Conservation (phyloP, 495 filamentous ascomycete species). For the Aspergillus olivimuriae region DNA sequence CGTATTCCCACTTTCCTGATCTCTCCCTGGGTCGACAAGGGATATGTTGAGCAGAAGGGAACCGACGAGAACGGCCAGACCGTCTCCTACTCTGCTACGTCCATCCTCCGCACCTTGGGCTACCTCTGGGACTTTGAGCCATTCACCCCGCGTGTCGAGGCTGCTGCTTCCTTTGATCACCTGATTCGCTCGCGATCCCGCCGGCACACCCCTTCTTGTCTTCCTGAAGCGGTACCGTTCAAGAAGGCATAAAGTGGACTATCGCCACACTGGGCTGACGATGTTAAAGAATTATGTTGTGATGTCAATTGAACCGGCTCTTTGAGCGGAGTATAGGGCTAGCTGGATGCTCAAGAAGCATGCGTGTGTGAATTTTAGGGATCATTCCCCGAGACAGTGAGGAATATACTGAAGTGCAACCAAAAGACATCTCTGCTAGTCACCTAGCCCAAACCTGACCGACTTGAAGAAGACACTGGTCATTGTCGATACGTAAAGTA, state of each 20-base stretch:
- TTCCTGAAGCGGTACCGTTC: conserved; percentile 14
- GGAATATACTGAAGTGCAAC: too few relatives aligned
- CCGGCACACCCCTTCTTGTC: conserved; percentile 14
- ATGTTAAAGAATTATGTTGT: neutral
- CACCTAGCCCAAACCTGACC: too few relatives aligned
- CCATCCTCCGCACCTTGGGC: conserved; percentile 33
- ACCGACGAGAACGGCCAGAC: conserved; percentile 23
- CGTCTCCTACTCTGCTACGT: conserved; percentile 34
- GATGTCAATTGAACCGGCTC: too few relatives aligned
- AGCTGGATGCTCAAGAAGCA: too few relatives aligned
- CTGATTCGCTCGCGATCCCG: conserved; percentile 21
- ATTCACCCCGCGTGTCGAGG: conserved; percentile 33
- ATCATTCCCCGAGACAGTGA: too few relatives aligned
- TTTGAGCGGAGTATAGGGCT: too few relatives aligned
- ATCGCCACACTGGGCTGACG: neutral
- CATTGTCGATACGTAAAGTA: too few relatives aligned
- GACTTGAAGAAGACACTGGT: too few relatives aligned
- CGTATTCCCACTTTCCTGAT: conserved; percentile 45
- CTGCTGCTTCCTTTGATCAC: conserved; percentile 37
- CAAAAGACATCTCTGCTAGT: too few relatives aligned
- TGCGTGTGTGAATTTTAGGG: too few relatives aligned
- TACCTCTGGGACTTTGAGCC: conserved; percentile 42
- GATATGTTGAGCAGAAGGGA: conserved; percentile 41
- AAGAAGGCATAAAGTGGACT: neutral
- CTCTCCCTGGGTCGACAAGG: conserved; percentile 42